Conservation (phyloP, 1,139 yeast species). For the Blastobotrys ciferrii region DNA sequence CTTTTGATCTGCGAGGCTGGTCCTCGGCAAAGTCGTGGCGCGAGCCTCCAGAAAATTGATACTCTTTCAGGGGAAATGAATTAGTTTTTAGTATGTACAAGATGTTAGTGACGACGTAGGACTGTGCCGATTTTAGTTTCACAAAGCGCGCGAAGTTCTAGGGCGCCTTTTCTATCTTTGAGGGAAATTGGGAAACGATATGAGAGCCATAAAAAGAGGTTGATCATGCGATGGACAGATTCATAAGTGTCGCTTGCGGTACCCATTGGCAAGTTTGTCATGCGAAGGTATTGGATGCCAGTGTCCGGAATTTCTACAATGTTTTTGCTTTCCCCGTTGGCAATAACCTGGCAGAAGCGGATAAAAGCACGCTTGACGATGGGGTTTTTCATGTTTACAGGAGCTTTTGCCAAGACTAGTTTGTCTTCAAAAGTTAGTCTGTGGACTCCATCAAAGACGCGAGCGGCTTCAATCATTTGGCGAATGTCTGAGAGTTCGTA, state of each 20-base stretch:
- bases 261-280: conserved; percentile 13
- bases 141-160: conserved; percentile 51
- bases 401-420: conserved; percentile 36
- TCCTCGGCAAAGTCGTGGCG: too few species aligned
- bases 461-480: conserved; percentile 29
- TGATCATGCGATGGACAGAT: conserved; percentile 63
- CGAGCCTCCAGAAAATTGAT: too few species aligned
- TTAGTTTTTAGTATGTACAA: background rate
- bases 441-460: conserved; percentile 27
- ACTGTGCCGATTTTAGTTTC: conserved; percentile 28
- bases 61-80: background rate
- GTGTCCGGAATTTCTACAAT: conserved; percentile 31
- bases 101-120: background rate
- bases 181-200: conserved; percentile 82
- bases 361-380: conserved; percentile 28
- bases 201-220: conserved; percentile 79
- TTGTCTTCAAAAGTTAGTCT: conserved; percentile 37
- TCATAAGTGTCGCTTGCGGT: conserved; percentile 46
- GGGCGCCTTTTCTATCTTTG: conserved; percentile 73
- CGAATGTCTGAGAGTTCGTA: conserved; percentile 28
- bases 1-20: too few species aligned
- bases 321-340: conserved; percentile 30
- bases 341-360: conserved; percentile 33
- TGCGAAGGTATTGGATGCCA: conserved; percentile 23
- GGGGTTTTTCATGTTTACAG: conserved; percentile 29